A percentile compares a stretch with the other conserved stretches of the same genome.
Evolutionary conservation across 1,139 yeast genomes (phyloP).

Genomic region (Scheffersomyces illinoinensis): DNA sequence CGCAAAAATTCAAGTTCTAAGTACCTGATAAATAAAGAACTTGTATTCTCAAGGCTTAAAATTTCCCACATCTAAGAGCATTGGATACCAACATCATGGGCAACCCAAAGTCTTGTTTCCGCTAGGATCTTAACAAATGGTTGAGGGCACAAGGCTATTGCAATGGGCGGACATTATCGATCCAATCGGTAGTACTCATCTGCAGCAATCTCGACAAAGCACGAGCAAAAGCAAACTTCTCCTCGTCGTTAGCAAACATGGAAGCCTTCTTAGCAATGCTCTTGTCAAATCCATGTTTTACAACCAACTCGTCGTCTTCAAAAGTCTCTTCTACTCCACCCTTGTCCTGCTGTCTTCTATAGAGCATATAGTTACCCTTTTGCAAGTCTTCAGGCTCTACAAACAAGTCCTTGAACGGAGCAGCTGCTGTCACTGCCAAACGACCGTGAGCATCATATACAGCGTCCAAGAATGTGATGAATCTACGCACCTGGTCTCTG

Average conservation of each 20-base stretch:
- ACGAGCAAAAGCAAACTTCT: slow-evolving; percentile 93
- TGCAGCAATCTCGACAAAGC: slow-evolving; percentile 88
- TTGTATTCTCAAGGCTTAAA: too few relatives aligned
- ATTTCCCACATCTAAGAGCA: too few relatives aligned
- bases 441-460: slow-evolving; percentile 89
- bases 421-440: slow-evolving; percentile 85
- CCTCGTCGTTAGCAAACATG: slow-evolving; percentile 88
- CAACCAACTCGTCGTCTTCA: slow-evolving; percentile 62
- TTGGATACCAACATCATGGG: too few relatives aligned
- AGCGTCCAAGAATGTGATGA: slow-evolving; percentile 92
- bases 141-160: not conserved
- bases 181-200: slow-evolving; percentile 95
- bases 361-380: slow-evolving; percentile 55
- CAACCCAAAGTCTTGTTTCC: too few relatives aligned
- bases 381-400: slow-evolving; percentile 76
- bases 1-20: too few relatives aligned
- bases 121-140: too few relatives aligned
- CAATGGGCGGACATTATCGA: slow-evolving; percentile 36
- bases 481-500: slow-evolving; percentile 83
- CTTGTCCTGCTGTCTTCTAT: slow-evolving; percentile 30
- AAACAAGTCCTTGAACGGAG: slow-evolving; percentile 79
- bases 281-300: slow-evolving; percentile 72
- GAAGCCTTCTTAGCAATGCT: slow-evolving; percentile 75
- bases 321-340: slow-evolving; percentile 43
- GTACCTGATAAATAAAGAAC: too few relatives aligned